Evolutionary conservation across 2,329 filamentous ascomycete species (phyloP).

Genomic region (Pseudogymnoascus verrucosus): DNA sequence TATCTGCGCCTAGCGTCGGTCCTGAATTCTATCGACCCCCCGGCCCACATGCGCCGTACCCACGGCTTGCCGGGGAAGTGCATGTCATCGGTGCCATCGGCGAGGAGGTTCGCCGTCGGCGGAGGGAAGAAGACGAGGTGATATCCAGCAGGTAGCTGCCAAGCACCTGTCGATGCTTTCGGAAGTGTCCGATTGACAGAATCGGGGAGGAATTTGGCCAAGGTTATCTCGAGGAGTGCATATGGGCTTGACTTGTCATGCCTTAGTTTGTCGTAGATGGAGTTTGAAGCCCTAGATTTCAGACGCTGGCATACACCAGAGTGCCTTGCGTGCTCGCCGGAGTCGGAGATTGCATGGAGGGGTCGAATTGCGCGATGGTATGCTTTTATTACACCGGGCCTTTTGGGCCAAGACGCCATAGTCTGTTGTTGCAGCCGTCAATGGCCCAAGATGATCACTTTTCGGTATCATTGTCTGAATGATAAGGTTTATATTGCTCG

Average conservation of each 20-base stretch:
- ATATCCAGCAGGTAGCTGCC: slow-evolving; percentile 41
- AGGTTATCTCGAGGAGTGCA: not conserved
- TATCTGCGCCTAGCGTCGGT: slow-evolving; percentile 12
- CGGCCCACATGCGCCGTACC: slow-evolving; percentile 78
- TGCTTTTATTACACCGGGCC: not conserved
- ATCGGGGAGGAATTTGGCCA: not conserved
- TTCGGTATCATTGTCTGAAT: not conserved
- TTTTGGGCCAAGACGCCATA: not conserved
- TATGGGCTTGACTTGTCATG: not conserved
- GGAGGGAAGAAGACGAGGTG: slow-evolving; percentile 86
- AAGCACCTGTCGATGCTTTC: not conserved
- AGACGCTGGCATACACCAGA: not conserved
- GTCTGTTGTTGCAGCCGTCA: not conserved
- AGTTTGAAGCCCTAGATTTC: slow-evolving; percentile 17
- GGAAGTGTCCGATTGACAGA: not conserved
- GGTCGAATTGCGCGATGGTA: not conserved
- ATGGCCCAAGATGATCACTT: not conserved
- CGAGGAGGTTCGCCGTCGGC: slow-evolving; percentile 52
- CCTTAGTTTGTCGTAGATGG: slow-evolving; percentile 13
- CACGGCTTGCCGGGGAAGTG: slow-evolving; percentile 70
- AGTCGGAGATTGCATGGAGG: not conserved
- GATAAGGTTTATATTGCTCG: no score
- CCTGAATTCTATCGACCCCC: slow-evolving; percentile 59
- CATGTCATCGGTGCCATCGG: slow-evolving; percentile 76
- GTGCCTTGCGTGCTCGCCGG: not conserved